Base-by-base conservation (phyloP, 1,139 yeast species). In the Saccharomyces hybrid region DNA sequence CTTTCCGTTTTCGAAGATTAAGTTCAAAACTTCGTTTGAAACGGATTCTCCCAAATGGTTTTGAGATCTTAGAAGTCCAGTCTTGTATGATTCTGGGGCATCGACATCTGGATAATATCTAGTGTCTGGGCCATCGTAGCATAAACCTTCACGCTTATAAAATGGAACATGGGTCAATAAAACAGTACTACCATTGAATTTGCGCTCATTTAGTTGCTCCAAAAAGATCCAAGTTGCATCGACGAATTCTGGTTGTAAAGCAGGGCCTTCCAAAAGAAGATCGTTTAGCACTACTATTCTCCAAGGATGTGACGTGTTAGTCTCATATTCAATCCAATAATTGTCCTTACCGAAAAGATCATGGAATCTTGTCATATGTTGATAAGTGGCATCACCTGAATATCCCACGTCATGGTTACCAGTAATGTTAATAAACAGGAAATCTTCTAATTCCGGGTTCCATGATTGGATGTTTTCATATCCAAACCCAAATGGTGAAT, bases 371-470 rank as follows among this genome's bases (percentile, higher is more conserved):
- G 88, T 81, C 82, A 90, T 81, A 64, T 95, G 95, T 65, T 88
- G 97, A 76, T 85, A 83, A 0, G 97, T 89, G 50, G 95, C 89
- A 71, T 95, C 99, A 0, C 98, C 98, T 53, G 89, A 83, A 68
- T 93, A 93, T 0, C 99, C 99, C 55, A 93, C 83, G 69, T 93
- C 99, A 68, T 93, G 99, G 68, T 93, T 95, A 1, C 99, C 99
- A 0, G 96, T 85, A 47, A 93, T 75, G 66, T 93, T 91, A 56
- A 89, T 78, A 65, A 90, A 81, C 49, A 85, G 72, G 34, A 59
- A 65, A 32, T 70, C 69, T 3, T 70, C 72, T n/a, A 64, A 59
- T 21, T 63, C 73, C 50, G 75, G 65, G 44, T 76, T 73, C 95
- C 95, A 86, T 62, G 84, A 86, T 61, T 82, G 81, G 2, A 83